Percentiles rank a stretch among this genome's conserved stretches.
Conservation (phyloP, 345 rosid genomes). For the Sisymbrium irio region DNA sequence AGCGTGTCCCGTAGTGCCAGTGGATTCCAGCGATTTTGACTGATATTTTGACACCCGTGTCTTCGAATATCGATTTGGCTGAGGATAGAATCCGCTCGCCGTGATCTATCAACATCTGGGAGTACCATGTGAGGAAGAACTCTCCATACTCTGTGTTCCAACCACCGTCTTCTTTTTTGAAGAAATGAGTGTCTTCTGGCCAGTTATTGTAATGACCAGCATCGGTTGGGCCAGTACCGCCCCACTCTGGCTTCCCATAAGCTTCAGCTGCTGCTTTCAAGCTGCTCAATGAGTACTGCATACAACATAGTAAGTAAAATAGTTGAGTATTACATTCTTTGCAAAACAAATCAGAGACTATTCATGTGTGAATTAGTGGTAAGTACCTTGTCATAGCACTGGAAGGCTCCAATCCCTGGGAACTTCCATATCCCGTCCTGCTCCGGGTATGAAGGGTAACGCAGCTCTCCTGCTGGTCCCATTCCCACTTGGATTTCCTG, state of each 20-base stretch:
- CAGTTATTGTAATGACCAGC: slow-evolving; percentile 93
- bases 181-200: slow-evolving; percentile 94
- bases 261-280: slow-evolving; percentile 90
- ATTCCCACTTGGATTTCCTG: slow-evolving; percentile 99
- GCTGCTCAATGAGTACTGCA: slow-evolving; percentile 80
- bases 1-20: slow-evolving; percentile 94
- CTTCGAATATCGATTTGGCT: slow-evolving; percentile 53
- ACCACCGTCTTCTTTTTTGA: slow-evolving; percentile 79
- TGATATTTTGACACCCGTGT: slow-evolving; percentile 60
- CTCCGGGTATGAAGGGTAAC: slow-evolving; percentile 92
- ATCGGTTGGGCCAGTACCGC: slow-evolving; percentile 90
- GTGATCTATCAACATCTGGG: slow-evolving; percentile 79
- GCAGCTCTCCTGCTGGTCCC: slow-evolving; percentile 99
- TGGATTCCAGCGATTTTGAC: slow-evolving; percentile 95
- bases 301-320: background rate
- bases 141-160: slow-evolving; percentile 81
- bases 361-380: background rate
- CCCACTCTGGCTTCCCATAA: slow-evolving; percentile 92
- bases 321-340: background rate
- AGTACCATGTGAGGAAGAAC: slow-evolving; percentile 92
- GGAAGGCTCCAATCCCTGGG: slow-evolving; percentile 98
- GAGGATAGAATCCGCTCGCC: slow-evolving; percentile 75
- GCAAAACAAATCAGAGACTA: background rate
- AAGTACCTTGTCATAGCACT: slow-evolving; percentile 85
- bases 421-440: slow-evolving; percentile 84